Conservation (phyloP, 2,329 filamentous ascomycete species). For the Colletotrichum gloeosporioides region DNA sequence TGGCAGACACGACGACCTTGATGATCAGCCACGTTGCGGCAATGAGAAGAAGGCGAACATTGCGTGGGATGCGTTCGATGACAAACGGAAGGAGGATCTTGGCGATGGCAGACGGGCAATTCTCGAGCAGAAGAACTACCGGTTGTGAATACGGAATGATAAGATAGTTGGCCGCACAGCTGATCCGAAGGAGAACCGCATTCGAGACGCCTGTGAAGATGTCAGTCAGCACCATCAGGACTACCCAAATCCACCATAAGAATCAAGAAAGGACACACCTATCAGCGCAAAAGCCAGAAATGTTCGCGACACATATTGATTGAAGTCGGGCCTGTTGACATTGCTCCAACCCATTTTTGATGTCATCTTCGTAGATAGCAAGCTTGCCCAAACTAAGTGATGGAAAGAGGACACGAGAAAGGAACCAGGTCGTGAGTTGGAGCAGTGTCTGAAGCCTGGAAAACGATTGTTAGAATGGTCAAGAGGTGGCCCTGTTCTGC, state of each 20-base stretch:
- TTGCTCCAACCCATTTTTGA: too few species aligned
- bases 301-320: background rate
- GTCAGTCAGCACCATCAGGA: background rate
- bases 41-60: constrained; percentile 30
- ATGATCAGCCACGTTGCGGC: constrained; percentile 32
- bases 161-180: constrained; percentile 38
- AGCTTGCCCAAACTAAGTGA: too few species aligned
- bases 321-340: too few species aligned
- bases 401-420: too few species aligned
- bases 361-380: too few species aligned
- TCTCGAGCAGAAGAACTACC: constrained; percentile 35
- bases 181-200: constrained; percentile 32
- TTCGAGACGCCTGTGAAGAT: constrained; percentile 32
- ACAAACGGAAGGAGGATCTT: constrained; percentile 34
- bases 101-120: constrained; percentile 30
- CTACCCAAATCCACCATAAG: too few species aligned
- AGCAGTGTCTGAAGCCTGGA: too few species aligned
- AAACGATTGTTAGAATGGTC: too few species aligned
- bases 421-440: too few species aligned
- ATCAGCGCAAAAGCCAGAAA: constrained; percentile 5
- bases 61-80: constrained; percentile 30
- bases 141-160: constrained; percentile 37
- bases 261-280: background rate
- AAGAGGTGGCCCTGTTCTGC: too few species aligned
- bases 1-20: constrained; percentile 28